Percentiles rank a stretch among this genome's conserved stretches.
These are phyloP conservation scores for Jackrogersella minutella DNA, from an alignment of 495 filamentous ascomycete genomes.

Conservation along the genomic window DNA sequence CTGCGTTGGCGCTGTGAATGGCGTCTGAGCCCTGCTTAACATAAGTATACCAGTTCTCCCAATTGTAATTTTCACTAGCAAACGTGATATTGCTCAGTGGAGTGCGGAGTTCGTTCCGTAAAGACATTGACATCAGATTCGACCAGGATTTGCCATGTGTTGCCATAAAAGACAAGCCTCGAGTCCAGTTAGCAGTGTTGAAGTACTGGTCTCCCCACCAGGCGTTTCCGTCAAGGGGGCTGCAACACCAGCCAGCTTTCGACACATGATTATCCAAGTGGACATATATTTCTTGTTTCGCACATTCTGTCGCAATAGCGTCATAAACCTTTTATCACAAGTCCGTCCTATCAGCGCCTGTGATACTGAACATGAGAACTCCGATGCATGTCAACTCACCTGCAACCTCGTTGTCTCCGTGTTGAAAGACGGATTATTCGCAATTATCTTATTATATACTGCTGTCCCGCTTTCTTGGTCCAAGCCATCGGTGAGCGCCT, in stretches of 20 bases:
- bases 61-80: constrained; percentile 55
- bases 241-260: constrained; percentile 66
- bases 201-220: constrained; percentile 68
- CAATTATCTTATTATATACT: constrained; percentile 51
- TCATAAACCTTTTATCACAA: constrained; percentile 53
- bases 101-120: constrained; percentile 63
- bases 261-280: constrained; percentile 69
- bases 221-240: constrained; percentile 60
- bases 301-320: constrained; percentile 57
- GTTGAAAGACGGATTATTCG: constrained; percentile 58
- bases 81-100: constrained; percentile 40
- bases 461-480: constrained; percentile 52
- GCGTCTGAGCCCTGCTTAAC: constrained; percentile 54
- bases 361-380: not conserved
- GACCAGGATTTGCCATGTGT: constrained; percentile 57
- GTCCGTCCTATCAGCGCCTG: not conserved
- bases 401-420: constrained; percentile 54
- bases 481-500: constrained; percentile 55
- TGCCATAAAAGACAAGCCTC: constrained; percentile 62
- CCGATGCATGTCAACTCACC: constrained; percentile 32
- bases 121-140: constrained; percentile 57
- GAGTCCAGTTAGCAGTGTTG: constrained; percentile 60
- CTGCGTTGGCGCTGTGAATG: constrained; percentile 58
- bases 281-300: constrained; percentile 59
- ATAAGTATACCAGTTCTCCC: constrained; percentile 59